phyloP scores from a whole-genome alignment of 2,329 filamentous ascomycete species.

The Penicillium sp. region DNA sequence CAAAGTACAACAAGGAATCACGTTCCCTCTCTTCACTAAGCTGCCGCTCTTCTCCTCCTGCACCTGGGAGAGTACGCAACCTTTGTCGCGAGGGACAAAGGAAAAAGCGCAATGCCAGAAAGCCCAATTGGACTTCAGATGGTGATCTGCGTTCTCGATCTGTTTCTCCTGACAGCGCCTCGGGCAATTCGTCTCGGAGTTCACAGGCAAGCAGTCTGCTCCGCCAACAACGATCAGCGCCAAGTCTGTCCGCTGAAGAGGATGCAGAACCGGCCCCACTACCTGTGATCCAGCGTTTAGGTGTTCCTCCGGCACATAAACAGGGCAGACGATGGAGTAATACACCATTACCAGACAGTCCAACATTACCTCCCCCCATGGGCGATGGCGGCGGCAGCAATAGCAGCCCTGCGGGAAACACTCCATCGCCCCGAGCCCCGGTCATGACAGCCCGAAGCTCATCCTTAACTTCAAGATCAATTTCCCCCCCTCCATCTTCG shows the following conservation, averaged over 20 bases:
- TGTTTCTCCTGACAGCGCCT: slow-evolving; percentile 4
- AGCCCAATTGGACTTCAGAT: slow-evolving; percentile 23
- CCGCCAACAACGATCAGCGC: slow-evolving; percentile 35
- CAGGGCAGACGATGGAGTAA: slow-evolving; percentile 35
- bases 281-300: slow-evolving; percentile 26
- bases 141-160: slow-evolving; percentile 26
- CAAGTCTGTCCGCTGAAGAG: slow-evolving; percentile 29
- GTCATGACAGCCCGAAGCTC: slow-evolving; percentile 11
- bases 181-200: slow-evolving; percentile 3
- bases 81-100: slow-evolving; percentile 14
- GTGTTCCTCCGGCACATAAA: slow-evolving; percentile 35
- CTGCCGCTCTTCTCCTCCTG: slow-evolving; percentile 21
- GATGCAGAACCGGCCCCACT: slow-evolving; percentile 14
- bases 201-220: slow-evolving; percentile 16
- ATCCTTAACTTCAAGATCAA: slow-evolving; percentile 15
- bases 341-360: slow-evolving; percentile 37
- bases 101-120: slow-evolving; percentile 5
- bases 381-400: slow-evolving; percentile 7
- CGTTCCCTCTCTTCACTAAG: slow-evolving; percentile 26
- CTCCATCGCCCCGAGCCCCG: slow-evolving; percentile 13
- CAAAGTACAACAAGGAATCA: slow-evolving; percentile 24
- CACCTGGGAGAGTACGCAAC: slow-evolving; percentile 19
- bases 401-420: slow-evolving; percentile 4
- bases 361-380: slow-evolving; percentile 32
- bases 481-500: slow-evolving; percentile 17